Percentiles rank a stretch among this genome's conserved stretches.
Conservation (phyloP, 192 early-diverging fungal species). For the Rhizophagus prolifer region DNA sequence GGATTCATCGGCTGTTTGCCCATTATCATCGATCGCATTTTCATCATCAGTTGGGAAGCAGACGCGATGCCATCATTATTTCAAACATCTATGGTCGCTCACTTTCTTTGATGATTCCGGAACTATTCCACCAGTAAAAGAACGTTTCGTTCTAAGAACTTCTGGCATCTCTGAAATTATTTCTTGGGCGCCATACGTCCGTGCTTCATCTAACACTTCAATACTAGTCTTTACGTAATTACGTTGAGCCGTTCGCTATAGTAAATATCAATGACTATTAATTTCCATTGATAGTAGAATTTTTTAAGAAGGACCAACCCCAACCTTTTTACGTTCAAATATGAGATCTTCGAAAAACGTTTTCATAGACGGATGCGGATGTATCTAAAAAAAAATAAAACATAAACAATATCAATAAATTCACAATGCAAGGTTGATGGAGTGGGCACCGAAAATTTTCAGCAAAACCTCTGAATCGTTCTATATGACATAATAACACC, state of each 20-base stretch:
- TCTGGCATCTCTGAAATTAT: constrained; percentile 25
- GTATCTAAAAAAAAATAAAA: background rate
- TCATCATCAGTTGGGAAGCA: no score
- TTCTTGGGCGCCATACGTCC: constrained; percentile 8
- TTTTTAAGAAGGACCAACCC: constrained; percentile 1
- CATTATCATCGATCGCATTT: no score
- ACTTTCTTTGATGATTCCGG: no score
- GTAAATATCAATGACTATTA: constrained; percentile 13
- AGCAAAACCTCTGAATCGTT: no score
- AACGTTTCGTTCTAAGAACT: constrained; percentile 18
- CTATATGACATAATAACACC: no score
- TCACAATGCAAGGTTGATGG: no score
- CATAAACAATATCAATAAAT: no score
- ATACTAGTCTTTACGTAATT: constrained; percentile 24
- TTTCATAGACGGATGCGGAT: constrained; percentile 19
- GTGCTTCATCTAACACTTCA: constrained; percentile 14
- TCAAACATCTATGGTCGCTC: no score
- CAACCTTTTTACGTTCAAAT: constrained; percentile 17
- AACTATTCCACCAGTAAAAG: background rate
- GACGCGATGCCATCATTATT: no score
- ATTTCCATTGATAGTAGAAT: constrained; percentile 23
- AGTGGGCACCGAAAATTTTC: no score
- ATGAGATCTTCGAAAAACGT: constrained; percentile 12
- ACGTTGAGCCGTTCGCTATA: constrained; percentile 10
- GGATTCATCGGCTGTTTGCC: no score